Evolutionary conservation across 73 alveolate genomes (phyloP).

Genomic region (Tetrahymena elliotti): DNA sequence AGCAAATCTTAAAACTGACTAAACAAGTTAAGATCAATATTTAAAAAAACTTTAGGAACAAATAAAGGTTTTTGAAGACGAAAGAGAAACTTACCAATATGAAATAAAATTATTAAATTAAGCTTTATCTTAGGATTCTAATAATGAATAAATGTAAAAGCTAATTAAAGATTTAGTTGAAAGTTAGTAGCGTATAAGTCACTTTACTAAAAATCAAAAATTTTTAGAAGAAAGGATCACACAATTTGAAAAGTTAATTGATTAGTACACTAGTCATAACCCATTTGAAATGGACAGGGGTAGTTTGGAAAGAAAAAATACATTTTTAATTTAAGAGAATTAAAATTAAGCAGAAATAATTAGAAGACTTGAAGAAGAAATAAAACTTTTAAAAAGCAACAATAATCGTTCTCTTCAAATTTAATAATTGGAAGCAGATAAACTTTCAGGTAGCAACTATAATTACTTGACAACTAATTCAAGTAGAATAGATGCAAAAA

Average conservation of each 20-base stretch:
- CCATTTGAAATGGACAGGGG: neutral
- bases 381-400: neutral
- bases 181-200: neutral
- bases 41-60: neutral
- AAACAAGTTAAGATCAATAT: neutral
- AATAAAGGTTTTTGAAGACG: neutral
- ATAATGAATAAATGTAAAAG: neutral
- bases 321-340: neutral
- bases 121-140: neutral
- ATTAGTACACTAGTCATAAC: neutral
- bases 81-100: neutral
- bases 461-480: neutral
- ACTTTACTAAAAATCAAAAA: neutral
- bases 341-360: neutral
- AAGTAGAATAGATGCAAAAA: neutral
- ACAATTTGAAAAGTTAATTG: neutral
- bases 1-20: neutral
- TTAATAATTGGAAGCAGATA: neutral
- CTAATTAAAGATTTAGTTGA: neutral
- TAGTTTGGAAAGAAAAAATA: neutral
- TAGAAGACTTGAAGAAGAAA: neutral
- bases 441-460: neutral
- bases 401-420: neutral
- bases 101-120: neutral
- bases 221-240: neutral